Evolutionary conservation across 805 yeast genomes (phyloP), one percentile per base, ranked within the genome.

Genomic region (Komagataella populi): DNA sequence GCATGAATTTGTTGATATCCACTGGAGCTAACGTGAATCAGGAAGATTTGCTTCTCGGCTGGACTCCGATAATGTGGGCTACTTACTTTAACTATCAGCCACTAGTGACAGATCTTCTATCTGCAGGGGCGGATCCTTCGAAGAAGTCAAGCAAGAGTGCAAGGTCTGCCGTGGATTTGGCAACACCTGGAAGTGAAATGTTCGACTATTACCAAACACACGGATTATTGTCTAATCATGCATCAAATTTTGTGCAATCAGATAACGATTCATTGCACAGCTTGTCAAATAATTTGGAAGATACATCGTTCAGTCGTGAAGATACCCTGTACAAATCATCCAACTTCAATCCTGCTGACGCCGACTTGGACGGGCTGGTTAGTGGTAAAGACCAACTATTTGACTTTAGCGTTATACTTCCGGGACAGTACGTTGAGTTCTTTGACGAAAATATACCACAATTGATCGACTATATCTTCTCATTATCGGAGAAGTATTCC

Each of bases 61-160:
- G 78, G 63, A 76, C 87, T 0, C 87, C 96, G 8, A 64, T 86
- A 47, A 87, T 86, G 93, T 87, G 96, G 96, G 90, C 95, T 0
- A 78, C 87, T 3, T 76, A 81, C 57, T 71, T 82, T 56, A 76
- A 80, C 51, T 77, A 78, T 51, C 63, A 75, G 53, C 71, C 73
- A 10, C 71, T 83, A 47, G 81, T 78, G 14, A 74, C 77, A 48
- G 65, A 74, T 51, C 66, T 87, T 53, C 64, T 88, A 51, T 77
- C 78, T 46, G 71, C 72, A 52, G 84, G 83, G 44, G 91, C 90
- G 0, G 84, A 82, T 54, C 79, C 81, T 1, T 70, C 74, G 45
- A 65, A 75, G 48, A 62, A 65, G 43, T 52, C 61, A 14, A 58
- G 56, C 2, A 70, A 64, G 49, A 63, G 65, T 17, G 60, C 64